Evolutionary conservation across 1,284 basidiomycete genomes (phyloP).

Genomic region (Irpex sp.): DNA sequence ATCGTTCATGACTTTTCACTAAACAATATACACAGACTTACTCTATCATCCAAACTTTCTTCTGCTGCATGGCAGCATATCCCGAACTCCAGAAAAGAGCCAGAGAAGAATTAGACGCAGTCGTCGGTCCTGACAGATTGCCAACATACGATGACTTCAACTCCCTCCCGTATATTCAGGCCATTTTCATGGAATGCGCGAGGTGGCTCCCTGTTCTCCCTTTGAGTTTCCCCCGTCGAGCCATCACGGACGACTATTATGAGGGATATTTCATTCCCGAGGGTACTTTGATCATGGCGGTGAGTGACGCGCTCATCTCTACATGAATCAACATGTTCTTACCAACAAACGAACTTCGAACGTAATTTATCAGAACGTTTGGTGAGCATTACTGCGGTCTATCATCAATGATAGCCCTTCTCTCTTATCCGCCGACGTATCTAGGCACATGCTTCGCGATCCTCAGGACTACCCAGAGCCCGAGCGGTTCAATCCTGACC

Average conservation of each 20-base stretch:
- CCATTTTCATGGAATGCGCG: conserved; percentile 28
- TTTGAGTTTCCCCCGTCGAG: conserved; percentile 2
- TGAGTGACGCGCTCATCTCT: background rate
- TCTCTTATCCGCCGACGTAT: too few relatives aligned
- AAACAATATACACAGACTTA: conserved; percentile 12
- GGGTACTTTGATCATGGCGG: conserved; percentile 18
- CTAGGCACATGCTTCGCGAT: conserved; percentile 18
- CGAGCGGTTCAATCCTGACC: conserved; percentile 18
- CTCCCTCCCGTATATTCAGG: conserved; percentile 10
- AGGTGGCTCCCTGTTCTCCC: background rate
- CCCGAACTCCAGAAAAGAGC: conserved; percentile 29
- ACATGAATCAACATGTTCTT: background rate
- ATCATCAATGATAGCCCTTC: too few relatives aligned
- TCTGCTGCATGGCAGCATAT: conserved; percentile 28
- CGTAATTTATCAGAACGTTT: background rate
- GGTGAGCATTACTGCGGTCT: background rate
- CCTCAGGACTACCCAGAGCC: conserved; percentile 14
- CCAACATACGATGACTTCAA: conserved; percentile 30
- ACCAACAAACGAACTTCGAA: background rate
- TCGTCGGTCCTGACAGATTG: conserved; percentile 26
- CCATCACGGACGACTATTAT: conserved; percentile 11
- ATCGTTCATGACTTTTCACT: background rate
- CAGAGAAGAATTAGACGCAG: conserved; percentile 29
- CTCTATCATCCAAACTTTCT: conserved; percentile 17
- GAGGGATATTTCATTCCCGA: conserved; percentile 22